These are phyloP conservation scores for Didymella exigua DNA, from an alignment of 2,329 filamentous ascomycete genomes.

Conservation along the genomic window DNA sequence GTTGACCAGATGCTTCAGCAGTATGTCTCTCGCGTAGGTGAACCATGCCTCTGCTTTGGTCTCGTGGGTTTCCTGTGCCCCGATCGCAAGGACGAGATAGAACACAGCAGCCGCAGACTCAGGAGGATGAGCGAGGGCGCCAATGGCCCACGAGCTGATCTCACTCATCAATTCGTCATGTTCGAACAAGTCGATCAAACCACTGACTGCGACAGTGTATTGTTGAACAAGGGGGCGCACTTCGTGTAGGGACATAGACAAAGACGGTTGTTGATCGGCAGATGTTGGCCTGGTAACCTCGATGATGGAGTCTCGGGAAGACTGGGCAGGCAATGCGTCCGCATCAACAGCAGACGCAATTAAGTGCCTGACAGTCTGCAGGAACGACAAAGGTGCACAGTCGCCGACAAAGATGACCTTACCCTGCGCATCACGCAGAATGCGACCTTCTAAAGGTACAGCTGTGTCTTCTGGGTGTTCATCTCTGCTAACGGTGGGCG, in stretches of 20 bases:
- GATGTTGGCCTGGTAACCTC: conserved; percentile 37
- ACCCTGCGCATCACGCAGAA: conserved; percentile 59
- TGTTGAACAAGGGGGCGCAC: conserved; percentile 37
- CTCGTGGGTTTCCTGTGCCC: conserved; percentile 53
- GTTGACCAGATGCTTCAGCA: conserved; percentile 54
- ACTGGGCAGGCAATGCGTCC: conserved; percentile 28
- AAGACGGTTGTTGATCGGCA: conserved; percentile 23
- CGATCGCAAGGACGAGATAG: conserved; percentile 59
- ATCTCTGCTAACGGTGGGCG: conserved; percentile 36
- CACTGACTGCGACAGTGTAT: conserved; percentile 55
- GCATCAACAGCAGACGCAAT: conserved; percentile 48
- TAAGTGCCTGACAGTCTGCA: conserved; percentile 59
- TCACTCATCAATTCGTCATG: conserved; percentile 40
- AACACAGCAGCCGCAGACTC: conserved; percentile 56
- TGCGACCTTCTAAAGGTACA: conserved; percentile 52
- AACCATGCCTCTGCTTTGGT: conserved; percentile 56
- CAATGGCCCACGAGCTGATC: conserved; percentile 35
- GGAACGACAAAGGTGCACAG: conserved; percentile 59
- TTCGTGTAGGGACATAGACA: conserved; percentile 44
- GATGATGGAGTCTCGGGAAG: conserved; percentile 39
- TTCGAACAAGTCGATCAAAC: conserved; percentile 57
- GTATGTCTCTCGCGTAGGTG: conserved; percentile 52
- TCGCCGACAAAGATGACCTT: conserved; percentile 62
- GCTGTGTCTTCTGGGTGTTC: conserved; percentile 49
- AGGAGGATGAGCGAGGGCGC: conserved; percentile 29